Evolutionary conservation across 1,284 basidiomycete genomes (phyloP).

Genomic region (Fomitopsis schrenkii): DNA sequence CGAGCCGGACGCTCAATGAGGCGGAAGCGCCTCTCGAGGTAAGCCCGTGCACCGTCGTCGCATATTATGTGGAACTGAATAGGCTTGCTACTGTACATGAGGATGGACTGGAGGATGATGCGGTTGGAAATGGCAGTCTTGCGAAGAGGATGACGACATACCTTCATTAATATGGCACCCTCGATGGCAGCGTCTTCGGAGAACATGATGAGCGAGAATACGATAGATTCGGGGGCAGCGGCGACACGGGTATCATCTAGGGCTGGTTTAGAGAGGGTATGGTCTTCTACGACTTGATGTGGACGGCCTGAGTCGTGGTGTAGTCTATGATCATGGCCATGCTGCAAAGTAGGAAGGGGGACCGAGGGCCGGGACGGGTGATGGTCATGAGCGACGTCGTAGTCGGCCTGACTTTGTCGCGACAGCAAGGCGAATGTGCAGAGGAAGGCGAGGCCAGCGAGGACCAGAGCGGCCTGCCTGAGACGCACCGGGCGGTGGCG

Average conservation of each 20-base stretch:
- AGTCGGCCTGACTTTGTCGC: conserved; percentile 4
- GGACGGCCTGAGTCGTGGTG: background rate
- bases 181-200: conserved; percentile 39
- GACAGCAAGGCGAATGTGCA: conserved; percentile 11
- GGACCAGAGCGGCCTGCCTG: conserved; percentile 10
- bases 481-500: conserved; percentile 12
- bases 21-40: conserved; percentile 32
- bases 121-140: background rate
- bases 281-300: background rate
- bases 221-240: conserved; percentile 26
- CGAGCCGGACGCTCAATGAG: conserved; percentile 35
- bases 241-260: conserved; percentile 1
- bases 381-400: background rate
- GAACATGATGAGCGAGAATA: conserved; percentile 44
- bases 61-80: conserved; percentile 46
- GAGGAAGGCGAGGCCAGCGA: conserved; percentile 10
- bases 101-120: conserved; percentile 32
- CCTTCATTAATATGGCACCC: conserved; percentile 43
- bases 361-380: background rate
- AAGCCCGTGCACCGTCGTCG: conserved; percentile 35
- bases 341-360: background rate
- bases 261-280: background rate
- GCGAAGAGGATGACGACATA: conserved; percentile 12
- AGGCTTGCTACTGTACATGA: conserved; percentile 40
- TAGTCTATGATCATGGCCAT: background rate